Percentiles rank a stretch among this genome's conserved stretches.
Evolutionary conservation across 306 rosid genomes (phyloP).

Genomic region (Arachis stenosperma): DNA sequence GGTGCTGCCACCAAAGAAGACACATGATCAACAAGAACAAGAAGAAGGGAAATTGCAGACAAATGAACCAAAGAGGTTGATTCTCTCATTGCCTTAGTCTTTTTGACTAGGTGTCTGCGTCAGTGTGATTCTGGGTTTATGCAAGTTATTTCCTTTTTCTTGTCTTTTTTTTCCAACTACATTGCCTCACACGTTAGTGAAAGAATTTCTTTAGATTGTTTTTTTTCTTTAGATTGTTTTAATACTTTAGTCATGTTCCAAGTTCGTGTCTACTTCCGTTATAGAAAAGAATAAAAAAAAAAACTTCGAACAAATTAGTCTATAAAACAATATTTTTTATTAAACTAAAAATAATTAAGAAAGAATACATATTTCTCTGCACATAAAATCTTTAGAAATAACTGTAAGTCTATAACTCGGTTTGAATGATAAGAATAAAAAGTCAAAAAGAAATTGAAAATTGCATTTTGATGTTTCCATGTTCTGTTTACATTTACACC

Average conservation of each 20-base stretch:
- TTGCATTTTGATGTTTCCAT: background rate
- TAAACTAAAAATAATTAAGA: background rate
- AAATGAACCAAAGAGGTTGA: background rate
- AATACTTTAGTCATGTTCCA: background rate
- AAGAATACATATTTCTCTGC: too few species aligned
- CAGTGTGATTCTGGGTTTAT: background rate
- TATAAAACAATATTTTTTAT: background rate
- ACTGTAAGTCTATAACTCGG: too few species aligned
- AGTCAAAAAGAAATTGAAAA: too few species aligned
- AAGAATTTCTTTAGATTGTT: background rate
- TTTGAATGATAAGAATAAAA: too few species aligned
- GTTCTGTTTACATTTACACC: background rate
- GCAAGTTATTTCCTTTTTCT: too few species aligned
- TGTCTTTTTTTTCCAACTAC: too few species aligned
- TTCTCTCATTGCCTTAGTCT: conserved; percentile 31
- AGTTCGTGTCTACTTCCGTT: too few species aligned
- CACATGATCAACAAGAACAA: conserved; percentile 35
- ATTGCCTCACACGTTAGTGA: background rate
- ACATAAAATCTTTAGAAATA: too few species aligned
- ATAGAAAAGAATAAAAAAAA: background rate
- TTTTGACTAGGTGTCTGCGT: background rate
- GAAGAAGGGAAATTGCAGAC: background rate
- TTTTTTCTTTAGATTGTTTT: background rate
- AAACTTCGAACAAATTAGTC: background rate
- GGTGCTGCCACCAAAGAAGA: conserved; percentile 39